These are phyloP conservation scores for Lathyrus oleraceus DNA, from an alignment of 306 rosid genomes.

Conservation along the genomic window DNA sequence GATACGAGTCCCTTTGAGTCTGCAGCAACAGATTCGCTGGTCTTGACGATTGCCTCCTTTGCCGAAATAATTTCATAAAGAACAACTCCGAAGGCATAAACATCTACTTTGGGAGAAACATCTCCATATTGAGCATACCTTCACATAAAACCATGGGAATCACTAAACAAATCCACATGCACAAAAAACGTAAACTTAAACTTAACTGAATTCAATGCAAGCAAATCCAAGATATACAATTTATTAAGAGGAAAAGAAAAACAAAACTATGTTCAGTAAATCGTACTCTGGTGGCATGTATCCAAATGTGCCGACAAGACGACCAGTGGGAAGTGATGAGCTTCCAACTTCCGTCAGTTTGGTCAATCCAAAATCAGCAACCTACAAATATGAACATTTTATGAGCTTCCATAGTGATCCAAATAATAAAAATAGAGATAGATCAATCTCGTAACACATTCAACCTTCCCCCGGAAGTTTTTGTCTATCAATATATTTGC, in stretches of 20 bases:
- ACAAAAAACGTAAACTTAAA: no score
- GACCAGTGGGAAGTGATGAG: conserved; percentile 73
- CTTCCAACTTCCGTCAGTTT: conserved; percentile 90
- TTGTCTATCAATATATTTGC: conserved; percentile 92
- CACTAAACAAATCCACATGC: conserved; percentile 11
- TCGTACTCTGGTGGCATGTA: conserved; percentile 98
- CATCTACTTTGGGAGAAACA: conserved; percentile 92
- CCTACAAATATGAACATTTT: conserved; percentile 46
- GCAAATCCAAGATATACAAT: no score
- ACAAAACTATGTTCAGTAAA: neutral
- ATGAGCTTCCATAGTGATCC: conserved; percentile 29
- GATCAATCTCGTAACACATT: conserved; percentile 4
- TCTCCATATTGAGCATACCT: conserved; percentile 97
- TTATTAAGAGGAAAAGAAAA: no score
- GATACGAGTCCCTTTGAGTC: conserved; percentile 86
- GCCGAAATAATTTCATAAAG: conserved; percentile 93
- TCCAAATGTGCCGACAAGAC: conserved; percentile 94
- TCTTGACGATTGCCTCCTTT: conserved; percentile 75
- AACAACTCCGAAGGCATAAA: conserved; percentile 93
- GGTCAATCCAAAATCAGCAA: conserved; percentile 95
- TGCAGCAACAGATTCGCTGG: conserved; percentile 37
- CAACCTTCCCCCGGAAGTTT: conserved; percentile 87
- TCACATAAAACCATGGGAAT: conserved; percentile 31
- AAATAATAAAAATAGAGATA: conserved; percentile 16
- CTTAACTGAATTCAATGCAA: no score